phyloP scores from a whole-genome alignment of 73 alveolate species.

The Durusdinium trenchii region DNA sequence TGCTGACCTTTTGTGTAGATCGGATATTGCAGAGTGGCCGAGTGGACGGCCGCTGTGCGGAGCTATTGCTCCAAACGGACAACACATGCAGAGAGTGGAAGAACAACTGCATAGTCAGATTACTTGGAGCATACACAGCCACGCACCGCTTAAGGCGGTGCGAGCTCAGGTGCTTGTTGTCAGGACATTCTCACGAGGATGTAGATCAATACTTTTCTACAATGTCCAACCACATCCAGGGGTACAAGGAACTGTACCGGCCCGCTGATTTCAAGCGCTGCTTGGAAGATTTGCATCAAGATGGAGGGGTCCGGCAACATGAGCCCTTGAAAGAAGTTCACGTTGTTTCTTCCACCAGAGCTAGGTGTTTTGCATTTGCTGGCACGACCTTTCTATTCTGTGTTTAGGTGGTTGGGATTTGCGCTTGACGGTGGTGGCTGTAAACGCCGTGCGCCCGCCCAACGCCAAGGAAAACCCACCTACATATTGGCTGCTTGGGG shows the following conservation, averaged over 20 bases:
- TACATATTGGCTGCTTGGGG: background rate
- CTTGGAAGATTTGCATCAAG: background rate
- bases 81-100: constrained; percentile 21
- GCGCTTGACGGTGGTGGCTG: no score
- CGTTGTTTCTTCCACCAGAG: background rate
- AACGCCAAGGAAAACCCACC: background rate
- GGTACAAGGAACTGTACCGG: background rate
- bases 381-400: no score
- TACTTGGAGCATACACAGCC: background rate
- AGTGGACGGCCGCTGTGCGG: background rate
- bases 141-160: background rate
- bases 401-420: no score
- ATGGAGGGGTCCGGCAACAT: background rate
- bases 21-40: background rate
- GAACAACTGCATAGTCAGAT: background rate
- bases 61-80: background rate
- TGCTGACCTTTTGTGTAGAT: background rate
- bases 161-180: background rate
- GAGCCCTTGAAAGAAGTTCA: background rate
- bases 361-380: no score
- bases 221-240: background rate
- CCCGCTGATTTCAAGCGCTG: background rate
- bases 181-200: constrained; percentile 40
- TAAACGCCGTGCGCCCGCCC: no score
- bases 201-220: background rate